Conservation (phyloP, 2,329 filamentous ascomycete species). For the Calonectria naviculata region DNA sequence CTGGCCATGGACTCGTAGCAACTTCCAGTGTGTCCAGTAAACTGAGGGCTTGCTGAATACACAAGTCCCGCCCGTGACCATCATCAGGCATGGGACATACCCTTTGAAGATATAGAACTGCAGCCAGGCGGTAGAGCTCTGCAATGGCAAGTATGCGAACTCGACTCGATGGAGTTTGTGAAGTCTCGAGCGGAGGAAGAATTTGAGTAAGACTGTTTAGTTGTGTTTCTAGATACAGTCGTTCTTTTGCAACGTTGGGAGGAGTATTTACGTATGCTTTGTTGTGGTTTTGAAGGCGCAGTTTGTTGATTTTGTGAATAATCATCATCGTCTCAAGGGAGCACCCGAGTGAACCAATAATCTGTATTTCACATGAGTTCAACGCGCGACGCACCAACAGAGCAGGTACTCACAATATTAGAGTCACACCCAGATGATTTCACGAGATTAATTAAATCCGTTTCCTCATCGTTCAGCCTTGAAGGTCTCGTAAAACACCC, state of each 20-base stretch:
- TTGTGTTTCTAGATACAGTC: not conserved
- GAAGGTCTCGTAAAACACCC: slow-evolving; percentile 54
- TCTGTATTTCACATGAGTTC: slow-evolving; percentile 40
- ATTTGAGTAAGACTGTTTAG: slow-evolving; percentile 4
- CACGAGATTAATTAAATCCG: slow-evolving; percentile 16
- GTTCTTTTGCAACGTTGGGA: not conserved
- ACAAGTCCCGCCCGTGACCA: slow-evolving; percentile 21
- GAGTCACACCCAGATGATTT: slow-evolving; percentile 15
- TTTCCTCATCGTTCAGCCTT: slow-evolving; percentile 3
- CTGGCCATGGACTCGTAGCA: slow-evolving; percentile 60
- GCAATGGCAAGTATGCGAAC: slow-evolving; percentile 54
- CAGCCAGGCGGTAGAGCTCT: slow-evolving; percentile 62
- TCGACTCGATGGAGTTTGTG: slow-evolving; percentile 36
- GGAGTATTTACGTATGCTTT: not conserved
- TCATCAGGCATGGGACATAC: slow-evolving; percentile 35
- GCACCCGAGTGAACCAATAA: slow-evolving; percentile 59
- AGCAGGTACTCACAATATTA: slow-evolving; percentile 11
- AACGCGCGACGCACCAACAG: not conserved
- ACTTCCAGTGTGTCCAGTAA: slow-evolving; percentile 50
- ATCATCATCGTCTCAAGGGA: slow-evolving; percentile 57
- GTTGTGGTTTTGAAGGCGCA: slow-evolving; percentile 29
- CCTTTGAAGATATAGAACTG: slow-evolving; percentile 57
- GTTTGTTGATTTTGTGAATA: slow-evolving; percentile 55
- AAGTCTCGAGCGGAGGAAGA: not conserved
- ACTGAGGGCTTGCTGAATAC: slow-evolving; percentile 49